A percentile compares a stretch with the other conserved stretches of the same genome.
phyloP scores from a whole-genome alignment of 2,329 filamentous ascomycete genomes.

The Aaosphaeria pasadenensis region DNA sequence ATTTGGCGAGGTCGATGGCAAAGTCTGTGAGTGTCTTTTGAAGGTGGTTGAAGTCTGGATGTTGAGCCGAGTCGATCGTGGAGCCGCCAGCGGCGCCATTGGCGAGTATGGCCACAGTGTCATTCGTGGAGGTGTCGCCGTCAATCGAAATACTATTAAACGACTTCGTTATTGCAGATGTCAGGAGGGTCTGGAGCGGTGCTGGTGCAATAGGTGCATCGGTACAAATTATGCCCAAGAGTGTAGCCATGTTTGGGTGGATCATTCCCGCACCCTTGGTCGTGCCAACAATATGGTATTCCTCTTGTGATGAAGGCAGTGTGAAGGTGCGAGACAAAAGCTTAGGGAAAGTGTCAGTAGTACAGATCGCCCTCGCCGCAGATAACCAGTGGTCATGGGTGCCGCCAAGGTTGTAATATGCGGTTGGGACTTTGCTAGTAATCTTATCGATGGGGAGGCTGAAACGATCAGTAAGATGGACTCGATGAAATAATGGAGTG shows the following conservation, averaged over 20 bases:
- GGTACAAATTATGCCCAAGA: conserved; percentile 87
- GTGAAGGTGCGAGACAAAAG: conserved; percentile 81
- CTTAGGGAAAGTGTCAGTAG: conserved; percentile 98
- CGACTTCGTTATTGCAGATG: conserved; percentile 71
- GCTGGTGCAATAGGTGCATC: conserved; percentile 74
- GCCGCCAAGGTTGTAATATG: conserved; percentile 66
- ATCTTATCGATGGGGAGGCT: conserved; percentile 92
- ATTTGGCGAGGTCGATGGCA: conserved; percentile 79
- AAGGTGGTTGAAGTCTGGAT: conserved; percentile 69
- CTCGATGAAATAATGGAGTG: neutral
- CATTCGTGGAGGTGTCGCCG: conserved; percentile 96
- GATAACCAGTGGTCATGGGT: conserved; percentile 84
- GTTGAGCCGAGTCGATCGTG: conserved; percentile 53
- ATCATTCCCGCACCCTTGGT: conserved; percentile 99
- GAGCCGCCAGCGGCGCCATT: conserved; percentile 85
- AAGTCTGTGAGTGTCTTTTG: conserved; percentile 70
- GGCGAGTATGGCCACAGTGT: conserved; percentile 90
- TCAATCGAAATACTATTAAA: conserved; percentile 98
- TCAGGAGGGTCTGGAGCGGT: conserved; percentile 68
- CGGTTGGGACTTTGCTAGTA: conserved; percentile 73
- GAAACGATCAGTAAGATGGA: neutral
- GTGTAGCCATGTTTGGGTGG: conserved; percentile 96
- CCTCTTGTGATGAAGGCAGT: conserved; percentile 74
- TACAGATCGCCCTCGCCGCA: conserved; percentile 90
- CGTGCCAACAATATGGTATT: conserved; percentile 88